These are phyloP conservation scores for Xylaria arbuscula DNA, from an alignment of 2,329 filamentous ascomycete genomes.

Conservation along the genomic window DNA sequence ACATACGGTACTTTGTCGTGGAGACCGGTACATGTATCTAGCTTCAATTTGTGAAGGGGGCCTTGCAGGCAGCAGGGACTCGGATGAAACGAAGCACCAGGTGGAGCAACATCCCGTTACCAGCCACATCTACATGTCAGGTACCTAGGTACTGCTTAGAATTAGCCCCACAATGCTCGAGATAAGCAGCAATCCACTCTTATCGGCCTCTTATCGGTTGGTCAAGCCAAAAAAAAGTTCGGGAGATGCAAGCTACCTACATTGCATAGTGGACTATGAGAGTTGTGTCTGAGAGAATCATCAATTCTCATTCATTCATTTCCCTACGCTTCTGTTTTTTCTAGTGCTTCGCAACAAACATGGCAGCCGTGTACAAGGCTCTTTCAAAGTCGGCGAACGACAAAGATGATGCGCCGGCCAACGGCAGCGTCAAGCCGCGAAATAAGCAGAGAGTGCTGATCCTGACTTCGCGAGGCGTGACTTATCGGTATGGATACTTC, in stretches of 20 bases:
- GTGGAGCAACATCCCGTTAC: not conserved
- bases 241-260: slow-evolving; percentile 22
- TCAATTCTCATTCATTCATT: slow-evolving; percentile 2
- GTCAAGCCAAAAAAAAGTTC: slow-evolving; percentile 37
- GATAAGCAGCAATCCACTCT: slow-evolving; percentile 29
- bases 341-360: slow-evolving; percentile 48
- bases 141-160: not conserved
- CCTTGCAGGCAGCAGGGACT: slow-evolving; percentile 5
- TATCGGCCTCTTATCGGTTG: slow-evolving; percentile 37
- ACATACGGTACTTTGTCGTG: not conserved
- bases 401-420: slow-evolving; percentile 61
- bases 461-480: slow-evolving; percentile 91
- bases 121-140: slow-evolving; percentile 16
- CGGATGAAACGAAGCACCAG: not conserved
- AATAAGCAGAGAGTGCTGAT: slow-evolving; percentile 86
- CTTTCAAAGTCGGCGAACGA: slow-evolving; percentile 69
- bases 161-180: slow-evolving; percentile 8
- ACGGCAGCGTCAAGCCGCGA: slow-evolving; percentile 66
- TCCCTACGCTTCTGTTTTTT: not conserved
- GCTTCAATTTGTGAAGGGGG: slow-evolving; percentile 16
- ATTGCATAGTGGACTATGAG: slow-evolving; percentile 11
- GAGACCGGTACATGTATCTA: slow-evolving; percentile 11
- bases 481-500: slow-evolving; percentile 63
- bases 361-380: slow-evolving; percentile 82
- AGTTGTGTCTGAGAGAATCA: slow-evolving; percentile 3